Percentiles rank a stretch among this genome's conserved stretches.
Evolutionary conservation across 805 yeast genomes (phyloP).

Genomic region (Starmerella davenportii): DNA sequence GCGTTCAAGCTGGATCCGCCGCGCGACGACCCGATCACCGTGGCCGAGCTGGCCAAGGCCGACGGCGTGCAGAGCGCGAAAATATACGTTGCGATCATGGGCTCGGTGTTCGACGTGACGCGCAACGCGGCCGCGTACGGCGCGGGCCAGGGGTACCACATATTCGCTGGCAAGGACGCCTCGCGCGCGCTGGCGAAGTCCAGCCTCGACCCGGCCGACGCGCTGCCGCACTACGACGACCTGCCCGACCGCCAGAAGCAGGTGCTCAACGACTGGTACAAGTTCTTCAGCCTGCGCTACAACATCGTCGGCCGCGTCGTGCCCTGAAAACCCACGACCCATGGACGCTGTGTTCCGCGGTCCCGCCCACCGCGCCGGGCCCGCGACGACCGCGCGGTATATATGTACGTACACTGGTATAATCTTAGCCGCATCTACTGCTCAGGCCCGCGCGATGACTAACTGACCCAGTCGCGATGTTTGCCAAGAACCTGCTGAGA

Average conservation of each 20-base stretch:
- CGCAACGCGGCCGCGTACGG: conserved; percentile 52
- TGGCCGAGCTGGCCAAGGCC: conserved; percentile 28
- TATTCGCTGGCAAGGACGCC: conserved; percentile 60
- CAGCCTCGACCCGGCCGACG: conserved; percentile 37
- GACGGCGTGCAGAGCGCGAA: conserved; percentile 30
- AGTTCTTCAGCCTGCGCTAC: conserved; percentile 40
- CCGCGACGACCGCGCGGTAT: too few species aligned
- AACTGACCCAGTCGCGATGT: conserved; percentile 3
- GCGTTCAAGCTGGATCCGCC: conserved; percentile 39
- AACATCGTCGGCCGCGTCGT: conserved; percentile 27
- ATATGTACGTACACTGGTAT: too few species aligned
- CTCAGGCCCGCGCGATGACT: neutral
- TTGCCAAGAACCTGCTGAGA: conserved; percentile 11
- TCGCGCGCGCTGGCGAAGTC: conserved; percentile 60
- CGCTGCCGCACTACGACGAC: conserved; percentile 23
- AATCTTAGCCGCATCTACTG: too few species aligned
- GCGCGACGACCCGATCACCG: conserved; percentile 28
- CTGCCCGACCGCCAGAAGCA: conserved; percentile 42
- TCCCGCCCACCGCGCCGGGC: too few species aligned
- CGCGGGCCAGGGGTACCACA: conserved; percentile 54
- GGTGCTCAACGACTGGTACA: conserved; percentile 58
- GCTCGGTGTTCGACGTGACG: conserved; percentile 63
- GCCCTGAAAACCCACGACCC: too few species aligned
- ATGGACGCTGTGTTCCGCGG: too few species aligned
- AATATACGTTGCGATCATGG: conserved; percentile 59